phyloP scores from a whole-genome alignment of 257 asterid species.

The Gynochthodes officinalis region DNA sequence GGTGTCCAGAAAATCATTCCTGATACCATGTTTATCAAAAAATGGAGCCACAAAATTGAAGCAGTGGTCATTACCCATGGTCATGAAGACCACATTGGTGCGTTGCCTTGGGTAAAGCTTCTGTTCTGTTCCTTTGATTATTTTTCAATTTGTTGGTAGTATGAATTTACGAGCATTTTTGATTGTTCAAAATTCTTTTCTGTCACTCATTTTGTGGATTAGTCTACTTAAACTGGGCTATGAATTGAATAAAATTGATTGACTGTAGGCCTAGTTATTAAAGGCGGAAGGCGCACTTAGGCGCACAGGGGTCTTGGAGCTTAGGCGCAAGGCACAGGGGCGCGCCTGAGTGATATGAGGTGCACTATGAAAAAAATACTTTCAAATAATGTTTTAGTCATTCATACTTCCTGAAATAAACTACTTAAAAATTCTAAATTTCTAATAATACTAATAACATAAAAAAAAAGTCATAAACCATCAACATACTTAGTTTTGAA shows the following conservation, averaged over 20 bases:
- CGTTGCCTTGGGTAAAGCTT: constrained; percentile 99
- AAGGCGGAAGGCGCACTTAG: no score
- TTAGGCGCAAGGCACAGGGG: no score
- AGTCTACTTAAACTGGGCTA: neutral
- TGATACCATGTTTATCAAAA: constrained; percentile 85
- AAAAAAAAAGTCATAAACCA: no score
- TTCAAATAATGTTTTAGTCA: no score
- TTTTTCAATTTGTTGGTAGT: constrained; percentile 4
- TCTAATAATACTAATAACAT: no score
- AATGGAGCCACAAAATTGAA: constrained; percentile 99
- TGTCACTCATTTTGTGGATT: neutral
- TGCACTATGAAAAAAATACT: no score
- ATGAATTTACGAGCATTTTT: neutral
- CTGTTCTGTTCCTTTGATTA: constrained; percentile 38
- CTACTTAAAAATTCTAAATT: no score
- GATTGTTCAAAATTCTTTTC: constrained; percentile 2
- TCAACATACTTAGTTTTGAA: no score
- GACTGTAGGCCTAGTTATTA: no score
- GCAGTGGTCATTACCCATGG: constrained; percentile 99
- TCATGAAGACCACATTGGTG: constrained; percentile 99
- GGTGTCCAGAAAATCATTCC: constrained; percentile 99
- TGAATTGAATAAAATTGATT: neutral
- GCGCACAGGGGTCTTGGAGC: no score
- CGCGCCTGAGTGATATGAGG: no score
- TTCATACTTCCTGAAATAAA: no score